phyloP scores from a whole-genome alignment of 257 asterid species.

The Forsythia viridissima region DNA sequence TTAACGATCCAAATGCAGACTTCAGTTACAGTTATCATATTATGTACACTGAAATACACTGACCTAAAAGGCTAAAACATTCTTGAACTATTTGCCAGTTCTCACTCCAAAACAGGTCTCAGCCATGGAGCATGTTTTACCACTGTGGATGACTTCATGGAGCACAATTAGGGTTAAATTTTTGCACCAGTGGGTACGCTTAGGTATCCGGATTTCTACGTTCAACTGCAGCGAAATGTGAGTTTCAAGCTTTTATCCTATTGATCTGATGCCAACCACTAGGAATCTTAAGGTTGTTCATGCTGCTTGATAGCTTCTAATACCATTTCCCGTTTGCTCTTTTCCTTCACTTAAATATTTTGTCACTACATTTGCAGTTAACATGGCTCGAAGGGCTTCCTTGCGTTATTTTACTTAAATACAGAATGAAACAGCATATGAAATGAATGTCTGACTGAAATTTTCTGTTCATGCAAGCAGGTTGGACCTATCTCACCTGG shows the following conservation, averaged over 20 bases:
- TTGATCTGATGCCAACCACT: not conserved
- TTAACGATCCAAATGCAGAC: constrained; percentile 1
- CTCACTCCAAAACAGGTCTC: constrained; percentile 84
- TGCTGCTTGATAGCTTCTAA: constrained; percentile 8
- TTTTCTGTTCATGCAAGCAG: constrained; percentile 43
- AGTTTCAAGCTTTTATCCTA: constrained; percentile 41
- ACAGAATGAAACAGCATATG: not conserved
- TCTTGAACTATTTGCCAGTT: constrained; percentile 46
- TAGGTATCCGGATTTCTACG: constrained; percentile 76
- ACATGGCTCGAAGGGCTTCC: not conserved
- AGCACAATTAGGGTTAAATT: constrained; percentile 37
- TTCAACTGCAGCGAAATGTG: constrained; percentile 62
- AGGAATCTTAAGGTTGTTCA: not conserved
- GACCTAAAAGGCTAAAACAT: constrained; percentile 10
- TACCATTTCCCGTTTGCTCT: constrained; percentile 3
- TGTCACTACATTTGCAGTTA: not conserved
- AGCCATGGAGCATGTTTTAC: constrained; percentile 75
- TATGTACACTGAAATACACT: constrained; percentile 3
- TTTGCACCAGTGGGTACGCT: constrained; percentile 49
- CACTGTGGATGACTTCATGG: constrained; percentile 73
- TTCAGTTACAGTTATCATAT: constrained; percentile 2
- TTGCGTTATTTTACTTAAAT: not conserved
- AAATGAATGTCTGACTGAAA: constrained; percentile 19
- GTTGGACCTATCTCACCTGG: constrained; percentile 56
- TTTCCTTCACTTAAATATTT: not conserved